Evolutionary conservation across 169 alveolate genomes (phyloP).

Genomic region (Plasmodium knowlesi): DNA sequence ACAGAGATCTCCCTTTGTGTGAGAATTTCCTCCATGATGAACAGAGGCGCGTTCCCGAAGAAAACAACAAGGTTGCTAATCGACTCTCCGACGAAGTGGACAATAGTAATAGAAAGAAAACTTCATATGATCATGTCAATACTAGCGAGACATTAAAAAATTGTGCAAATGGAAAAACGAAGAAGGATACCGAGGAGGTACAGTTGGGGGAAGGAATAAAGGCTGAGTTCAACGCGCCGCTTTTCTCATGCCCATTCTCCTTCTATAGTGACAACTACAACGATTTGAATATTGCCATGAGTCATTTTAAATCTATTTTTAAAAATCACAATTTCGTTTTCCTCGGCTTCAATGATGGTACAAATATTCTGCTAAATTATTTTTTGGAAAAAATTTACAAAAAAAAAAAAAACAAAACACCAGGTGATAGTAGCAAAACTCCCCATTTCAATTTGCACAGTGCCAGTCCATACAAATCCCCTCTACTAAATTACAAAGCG

Average conservation of each 20-base stretch:
- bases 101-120: not conserved
- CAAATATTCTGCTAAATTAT: constrained; percentile 40
- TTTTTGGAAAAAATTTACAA: constrained; percentile 59
- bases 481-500: not conserved
- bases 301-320: constrained; percentile 32
- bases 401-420: constrained; percentile 25
- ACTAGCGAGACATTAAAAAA: not conserved
- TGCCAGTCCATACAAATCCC: constrained; percentile 31
- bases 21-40: not conserved
- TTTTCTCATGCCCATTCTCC: constrained; percentile 61
- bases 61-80: not conserved
- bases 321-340: constrained; percentile 59
- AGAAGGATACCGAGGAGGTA: not conserved
- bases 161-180: not conserved
- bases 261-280: constrained; percentile 46
- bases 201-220: not conserved
- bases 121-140: not conserved
- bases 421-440: not conserved
- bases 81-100: not conserved
- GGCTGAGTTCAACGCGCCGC: not conserved
- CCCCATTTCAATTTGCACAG: constrained; percentile 30
- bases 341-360: constrained; percentile 61
- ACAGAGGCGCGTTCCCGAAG: not conserved
- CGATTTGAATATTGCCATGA: constrained; percentile 50
- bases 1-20: not conserved